Conservation (phyloP, 768 basidiomycete species). For the Xerocomellus chrysenteron region DNA sequence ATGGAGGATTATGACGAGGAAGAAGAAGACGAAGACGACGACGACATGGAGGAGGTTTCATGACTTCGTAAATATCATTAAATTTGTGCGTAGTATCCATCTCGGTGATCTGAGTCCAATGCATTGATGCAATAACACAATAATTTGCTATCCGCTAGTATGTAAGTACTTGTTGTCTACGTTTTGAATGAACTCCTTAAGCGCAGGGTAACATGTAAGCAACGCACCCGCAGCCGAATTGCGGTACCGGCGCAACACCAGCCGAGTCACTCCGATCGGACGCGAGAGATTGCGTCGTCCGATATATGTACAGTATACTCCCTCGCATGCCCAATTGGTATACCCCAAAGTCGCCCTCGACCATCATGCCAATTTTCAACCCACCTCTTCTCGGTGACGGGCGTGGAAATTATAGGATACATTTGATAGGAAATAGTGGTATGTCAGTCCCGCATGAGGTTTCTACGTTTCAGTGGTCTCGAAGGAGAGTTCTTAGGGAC, state of each 20-base stretch:
- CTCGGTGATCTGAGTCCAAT: neutral
- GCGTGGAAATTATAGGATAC: constrained; percentile 46
- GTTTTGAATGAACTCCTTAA: no score
- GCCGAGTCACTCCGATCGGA: no score
- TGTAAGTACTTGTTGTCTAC: no score
- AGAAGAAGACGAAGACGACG: constrained; percentile 57
- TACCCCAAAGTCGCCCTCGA: neutral
- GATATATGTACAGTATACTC: neutral
- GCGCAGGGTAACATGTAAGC: no score
- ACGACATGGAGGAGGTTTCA: constrained; percentile 73
- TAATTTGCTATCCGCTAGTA: no score
- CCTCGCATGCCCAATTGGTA: neutral
- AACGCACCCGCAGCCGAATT: no score
- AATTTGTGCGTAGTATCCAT: neutral
- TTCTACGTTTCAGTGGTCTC: neutral
- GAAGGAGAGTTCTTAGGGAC: constrained; percentile 24
- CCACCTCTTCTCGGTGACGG: constrained; percentile 42
- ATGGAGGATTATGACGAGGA: constrained; percentile 47
- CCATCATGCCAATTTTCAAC: constrained; percentile 10
- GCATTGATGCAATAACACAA: neutral
- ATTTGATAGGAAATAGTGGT: constrained; percentile 56
- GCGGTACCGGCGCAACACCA: no score
- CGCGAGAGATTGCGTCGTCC: no score
- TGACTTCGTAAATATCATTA: constrained; percentile 24
- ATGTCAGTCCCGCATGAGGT: constrained; percentile 13